These are phyloP conservation scores for Trypanosoma vivax DNA, from an alignment of 208 protist genomes.

Conservation along the genomic window DNA sequence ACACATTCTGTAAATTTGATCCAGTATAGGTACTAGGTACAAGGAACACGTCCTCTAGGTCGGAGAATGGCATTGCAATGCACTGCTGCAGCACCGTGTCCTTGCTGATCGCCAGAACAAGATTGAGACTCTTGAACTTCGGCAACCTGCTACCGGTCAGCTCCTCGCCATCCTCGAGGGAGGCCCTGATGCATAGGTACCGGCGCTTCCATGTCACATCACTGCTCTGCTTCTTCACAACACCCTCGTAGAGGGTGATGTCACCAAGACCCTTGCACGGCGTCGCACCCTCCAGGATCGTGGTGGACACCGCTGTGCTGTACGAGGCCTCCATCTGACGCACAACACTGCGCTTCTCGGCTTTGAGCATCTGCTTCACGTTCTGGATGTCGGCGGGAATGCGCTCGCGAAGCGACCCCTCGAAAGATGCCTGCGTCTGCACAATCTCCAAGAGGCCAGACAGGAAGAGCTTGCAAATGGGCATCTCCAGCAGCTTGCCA, in stretches of 20 bases:
- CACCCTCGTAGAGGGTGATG: constrained; percentile 54
- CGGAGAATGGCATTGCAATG: constrained; percentile 64
- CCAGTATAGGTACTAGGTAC: constrained; percentile 74
- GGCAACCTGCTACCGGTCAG: constrained; percentile 32
- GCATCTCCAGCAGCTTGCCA: constrained; percentile 55
- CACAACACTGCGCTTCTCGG: constrained; percentile 35
- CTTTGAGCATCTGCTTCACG: constrained; percentile 49
- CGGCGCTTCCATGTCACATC: constrained; percentile 70
- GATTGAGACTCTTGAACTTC: constrained; percentile 59
- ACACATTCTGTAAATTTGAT: constrained; percentile 59
- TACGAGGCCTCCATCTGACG: constrained; percentile 53
- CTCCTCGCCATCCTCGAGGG: constrained; percentile 49
- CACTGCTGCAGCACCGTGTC: constrained; percentile 76
- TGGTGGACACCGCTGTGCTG: constrained; percentile 38
- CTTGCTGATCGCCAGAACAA: constrained; percentile 67
- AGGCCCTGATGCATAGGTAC: constrained; percentile 68
- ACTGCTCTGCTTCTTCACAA: constrained; percentile 66
- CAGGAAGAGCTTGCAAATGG: constrained; percentile 72
- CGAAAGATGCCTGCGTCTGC: constrained; percentile 54
- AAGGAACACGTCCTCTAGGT: constrained; percentile 71
- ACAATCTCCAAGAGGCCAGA: constrained; percentile 72
- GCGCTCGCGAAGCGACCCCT: constrained; percentile 44
- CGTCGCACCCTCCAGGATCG: constrained; percentile 57
- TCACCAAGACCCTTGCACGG: constrained; percentile 45
- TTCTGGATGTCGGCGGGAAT: constrained; percentile 53